Evolutionary conservation across 148 eudicot species (phyloP), one percentile per base, ranked within the genome.

Genomic region (Pouteria glomerata): DNA sequence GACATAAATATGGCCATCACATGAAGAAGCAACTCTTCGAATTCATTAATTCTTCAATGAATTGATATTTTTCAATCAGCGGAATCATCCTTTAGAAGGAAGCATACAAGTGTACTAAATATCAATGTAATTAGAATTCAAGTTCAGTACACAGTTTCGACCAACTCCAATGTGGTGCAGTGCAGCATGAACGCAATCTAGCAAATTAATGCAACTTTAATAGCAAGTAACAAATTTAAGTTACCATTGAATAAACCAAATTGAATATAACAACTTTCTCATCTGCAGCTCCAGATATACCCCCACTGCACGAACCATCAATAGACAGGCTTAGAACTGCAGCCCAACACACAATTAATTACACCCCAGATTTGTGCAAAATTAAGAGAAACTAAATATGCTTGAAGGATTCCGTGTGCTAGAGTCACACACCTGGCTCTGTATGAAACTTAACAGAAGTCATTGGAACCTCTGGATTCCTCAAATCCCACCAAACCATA

Each of bases 401-500:
- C n/a, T 16, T 29, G 42, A 19, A 13, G 23, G 35, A 39, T 57
- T 30, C 27, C 33, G 51, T 7, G 72, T 21, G 24, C 47, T 70
- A 23, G 29, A 31, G 31, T 52, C 48, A 34, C 71, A 53, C 66
- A 91, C 94, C 94, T 79, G 98, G 97, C 75, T 90, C 97, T 13
- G 89, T 73, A 80, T 93, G 96, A 77, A 78, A 83, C 76, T 90
- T 90, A 31, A 86, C 86, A 65, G 85, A 82, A 73, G 85, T 83
- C 73, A 93, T 31, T 52, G 98, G 97, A 72, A 77, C 75, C 23
- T 64, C 73, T 0, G 88, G 73, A 80, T 86, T 90, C 76, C 98
- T 89, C 62, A 89, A 73, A 77, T 93, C 97, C 97, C 98, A 93
- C 97, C 92, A 93, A 30, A 65, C 77, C 85, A 90, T 84, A 41